Base-by-base conservation (phyloP, 306 rosid genomes). In the Castanopsis chinensis region DNA sequence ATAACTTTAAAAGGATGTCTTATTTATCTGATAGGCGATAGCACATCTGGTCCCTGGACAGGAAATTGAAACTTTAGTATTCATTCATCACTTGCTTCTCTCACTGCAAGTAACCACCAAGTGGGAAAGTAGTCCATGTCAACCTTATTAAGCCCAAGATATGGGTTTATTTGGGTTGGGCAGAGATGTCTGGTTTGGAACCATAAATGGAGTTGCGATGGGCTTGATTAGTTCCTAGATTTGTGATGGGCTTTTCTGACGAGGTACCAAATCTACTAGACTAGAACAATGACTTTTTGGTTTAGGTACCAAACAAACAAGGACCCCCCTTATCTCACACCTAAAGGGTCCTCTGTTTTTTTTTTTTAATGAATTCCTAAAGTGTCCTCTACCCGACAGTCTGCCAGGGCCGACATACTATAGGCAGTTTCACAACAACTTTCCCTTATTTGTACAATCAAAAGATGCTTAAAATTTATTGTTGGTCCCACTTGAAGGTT, bases 371-470 rank as follows among this genome's bases (percentile, higher is more conserved):
- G n/a, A n/a, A n/a, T n/a, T n/a, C 20, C 45, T 8, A 41, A 49
- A 11, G 75, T 61, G 57, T 74, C 78, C 35, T 76, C 76, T 1
- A 18, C 45, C 21, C 17, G 67, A n/a, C 78, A 52, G 77, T 77
- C 85, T 68, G 71, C 67, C 84, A 61, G 72, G 76, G 73, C 84
- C 69, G 83, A 89, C 90, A 84, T 58, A 59, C 57, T 70, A 81
- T 60, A 72, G 85, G 82, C 91, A 83, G 88, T 82, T 85, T 83
- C 69, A 57, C 49, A 83, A 68, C 85, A 85, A 20, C 76, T 23
- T 78, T 78, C 71, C 79, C 80, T 76, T 79, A 85, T 73, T 67
- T 86, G 80, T 64, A 68, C 86, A 20, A 15, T 51, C 70, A 71
- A 23, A 27, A 58, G 64, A 61, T 83, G 45, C 74, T 17, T 41